Evolutionary conservation across 2,329 filamentous ascomycete genomes (phyloP).

Genomic region (Fusarium haematococcum): DNA sequence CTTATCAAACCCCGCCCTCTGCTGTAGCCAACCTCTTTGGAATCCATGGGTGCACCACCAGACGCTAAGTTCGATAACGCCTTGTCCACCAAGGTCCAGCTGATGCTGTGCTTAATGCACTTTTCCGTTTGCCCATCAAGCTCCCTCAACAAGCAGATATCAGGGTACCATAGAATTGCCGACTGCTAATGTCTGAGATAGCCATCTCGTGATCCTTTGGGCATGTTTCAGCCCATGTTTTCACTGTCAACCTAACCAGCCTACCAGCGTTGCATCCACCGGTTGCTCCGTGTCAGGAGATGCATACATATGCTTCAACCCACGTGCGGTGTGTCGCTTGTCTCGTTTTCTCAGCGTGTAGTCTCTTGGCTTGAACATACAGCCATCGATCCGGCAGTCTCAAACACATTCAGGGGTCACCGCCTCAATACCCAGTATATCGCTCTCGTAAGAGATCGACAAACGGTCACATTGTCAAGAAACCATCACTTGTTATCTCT

Average conservation of each 20-base stretch:
- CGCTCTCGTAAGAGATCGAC: neutral
- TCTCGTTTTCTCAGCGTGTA: neutral
- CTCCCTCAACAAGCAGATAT: neutral
- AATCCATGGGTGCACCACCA: neutral
- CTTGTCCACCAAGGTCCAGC: slow-evolving; percentile 3
- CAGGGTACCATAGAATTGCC: neutral
- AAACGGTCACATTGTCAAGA: neutral
- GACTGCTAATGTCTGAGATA: neutral
- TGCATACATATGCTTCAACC: neutral
- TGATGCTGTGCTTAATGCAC: slow-evolving; percentile 1
- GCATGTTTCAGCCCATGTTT: neutral
- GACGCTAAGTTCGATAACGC: neutral
- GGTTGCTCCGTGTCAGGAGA: neutral
- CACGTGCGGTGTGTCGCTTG: neutral
- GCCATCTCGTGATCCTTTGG: neutral
- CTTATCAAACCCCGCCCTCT: slow-evolving; percentile 34
- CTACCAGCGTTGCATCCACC: neutral
- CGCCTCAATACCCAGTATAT: neutral
- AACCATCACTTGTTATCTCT: neutral
- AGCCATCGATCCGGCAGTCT: neutral
- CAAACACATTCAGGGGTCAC: neutral
- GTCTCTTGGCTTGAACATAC: neutral
- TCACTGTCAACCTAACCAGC: neutral
- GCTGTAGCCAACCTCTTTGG: slow-evolving; percentile 22
- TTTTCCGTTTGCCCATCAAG: neutral